Evolutionary conservation across 2,329 filamentous ascomycete genomes (phyloP).

Genomic region (Geosmithia flava): DNA sequence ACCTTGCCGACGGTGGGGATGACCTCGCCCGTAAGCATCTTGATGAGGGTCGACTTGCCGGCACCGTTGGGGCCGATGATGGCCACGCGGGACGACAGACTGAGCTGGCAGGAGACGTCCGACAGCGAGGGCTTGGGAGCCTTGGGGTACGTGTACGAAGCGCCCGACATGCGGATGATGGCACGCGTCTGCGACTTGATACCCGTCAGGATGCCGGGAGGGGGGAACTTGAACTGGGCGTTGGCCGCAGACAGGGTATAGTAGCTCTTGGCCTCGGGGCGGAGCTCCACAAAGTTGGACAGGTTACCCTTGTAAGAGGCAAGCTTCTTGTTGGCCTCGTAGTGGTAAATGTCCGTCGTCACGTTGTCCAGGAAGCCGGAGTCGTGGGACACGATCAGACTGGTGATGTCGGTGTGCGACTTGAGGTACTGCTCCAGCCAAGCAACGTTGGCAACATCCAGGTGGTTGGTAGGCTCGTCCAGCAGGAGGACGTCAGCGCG

Average conservation of each 20-base stretch:
- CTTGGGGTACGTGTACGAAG: conserved; percentile 88
- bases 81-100: conserved; percentile 82
- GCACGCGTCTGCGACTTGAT: conserved; percentile 91
- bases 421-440: conserved; percentile 96
- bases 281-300: conserved; percentile 71
- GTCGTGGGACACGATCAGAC: conserved; percentile 96
- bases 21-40: conserved; percentile 85
- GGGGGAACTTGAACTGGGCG: conserved; percentile 96
- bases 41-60: conserved; percentile 96
- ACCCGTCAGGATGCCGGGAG: conserved; percentile 84
- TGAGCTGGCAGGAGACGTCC: conserved; percentile 79
- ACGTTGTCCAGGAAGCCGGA: conserved; percentile 94
- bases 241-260: conserved; percentile 85
- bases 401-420: conserved; percentile 91
- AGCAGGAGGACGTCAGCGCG: conserved; percentile 91
- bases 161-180: conserved; percentile 90
- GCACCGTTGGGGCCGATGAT: conserved; percentile 97
- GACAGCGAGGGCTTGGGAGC: conserved; percentile 74
- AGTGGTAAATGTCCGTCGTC: conserved; percentile 98
- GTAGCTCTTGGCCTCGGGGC: conserved; percentile 94
- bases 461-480: conserved; percentile 97
- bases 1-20: conserved; percentile 77
- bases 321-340: conserved; percentile 91
- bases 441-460: conserved; percentile 91
- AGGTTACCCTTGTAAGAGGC: conserved; percentile 76